phyloP scores from a whole-genome alignment of 352 stramenopile genomes.

The Pythium volutum region DNA sequence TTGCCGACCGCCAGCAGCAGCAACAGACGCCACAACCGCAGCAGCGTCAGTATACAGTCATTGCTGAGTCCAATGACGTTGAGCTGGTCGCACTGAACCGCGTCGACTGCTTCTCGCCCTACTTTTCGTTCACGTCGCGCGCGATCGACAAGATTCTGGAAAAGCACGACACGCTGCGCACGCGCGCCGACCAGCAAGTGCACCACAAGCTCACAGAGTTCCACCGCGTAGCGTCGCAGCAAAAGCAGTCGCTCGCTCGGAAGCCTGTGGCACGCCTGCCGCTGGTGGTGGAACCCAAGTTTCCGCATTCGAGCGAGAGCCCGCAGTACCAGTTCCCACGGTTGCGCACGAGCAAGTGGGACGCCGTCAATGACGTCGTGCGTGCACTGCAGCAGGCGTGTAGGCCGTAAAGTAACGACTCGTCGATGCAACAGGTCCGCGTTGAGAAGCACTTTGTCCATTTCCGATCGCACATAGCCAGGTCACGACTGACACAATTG shows the following conservation, averaged over 20 bases:
- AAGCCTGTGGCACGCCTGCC: constrained; percentile 29
- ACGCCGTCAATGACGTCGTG: constrained; percentile 53
- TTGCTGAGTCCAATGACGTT: constrained; percentile 47
- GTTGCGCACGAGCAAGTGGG: constrained; percentile 42
- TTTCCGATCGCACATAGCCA: no score
- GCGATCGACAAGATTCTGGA: constrained; percentile 56
- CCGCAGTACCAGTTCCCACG: constrained; percentile 62
- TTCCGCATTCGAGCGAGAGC: constrained; percentile 38
- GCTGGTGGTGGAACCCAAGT: constrained; percentile 40
- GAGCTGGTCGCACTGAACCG: constrained; percentile 66
- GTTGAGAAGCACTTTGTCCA: no score
- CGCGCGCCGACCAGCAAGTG: constrained; percentile 41
- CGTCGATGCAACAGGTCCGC: no score
- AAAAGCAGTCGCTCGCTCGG: constrained; percentile 29
- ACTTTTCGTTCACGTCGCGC: constrained; percentile 66
- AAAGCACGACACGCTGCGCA: constrained; percentile 45
- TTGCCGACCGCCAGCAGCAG: constrained; percentile 50
- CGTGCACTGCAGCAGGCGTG: constrained; percentile 46
- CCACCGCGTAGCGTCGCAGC: constrained; percentile 22
- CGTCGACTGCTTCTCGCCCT: constrained; percentile 69
- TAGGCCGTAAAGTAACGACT: constrained; percentile 27
- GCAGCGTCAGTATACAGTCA: constrained; percentile 49
- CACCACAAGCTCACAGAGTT: constrained; percentile 58
- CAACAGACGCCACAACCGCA: no score
- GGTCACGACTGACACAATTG: no score